phyloP scores from a whole-genome alignment of 139 green algal genomes.

The Coccomyxa sp. region DNA sequence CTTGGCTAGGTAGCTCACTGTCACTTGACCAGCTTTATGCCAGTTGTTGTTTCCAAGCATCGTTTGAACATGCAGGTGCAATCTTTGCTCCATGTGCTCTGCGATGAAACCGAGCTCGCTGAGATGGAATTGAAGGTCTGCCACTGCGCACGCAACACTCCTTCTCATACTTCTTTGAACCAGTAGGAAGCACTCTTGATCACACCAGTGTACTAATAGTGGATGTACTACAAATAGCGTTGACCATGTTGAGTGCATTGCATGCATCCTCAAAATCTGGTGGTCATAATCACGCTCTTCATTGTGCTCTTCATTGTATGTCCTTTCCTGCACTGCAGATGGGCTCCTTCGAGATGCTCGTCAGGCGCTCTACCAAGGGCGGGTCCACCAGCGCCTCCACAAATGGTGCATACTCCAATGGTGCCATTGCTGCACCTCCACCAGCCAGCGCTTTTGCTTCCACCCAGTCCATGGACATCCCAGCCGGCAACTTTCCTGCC shows the following conservation, averaged over 20 bases:
- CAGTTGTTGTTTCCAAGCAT: too few relatives aligned
- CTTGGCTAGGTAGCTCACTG: too few relatives aligned
- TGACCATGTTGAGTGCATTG: background rate
- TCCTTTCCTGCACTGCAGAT: constrained; percentile 38
- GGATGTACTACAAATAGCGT: background rate
- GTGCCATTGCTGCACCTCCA: background rate
- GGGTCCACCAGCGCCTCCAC: background rate
- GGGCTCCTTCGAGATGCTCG: constrained; percentile 65
- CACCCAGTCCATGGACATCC: background rate
- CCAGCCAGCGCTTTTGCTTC: background rate
- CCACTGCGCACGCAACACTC: too few relatives aligned
- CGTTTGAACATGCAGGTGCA: constrained; percentile 53
- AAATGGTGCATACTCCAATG: background rate
- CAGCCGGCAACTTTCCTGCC: background rate
- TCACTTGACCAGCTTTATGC: too few relatives aligned
- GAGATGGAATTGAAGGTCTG: constrained; percentile 77
- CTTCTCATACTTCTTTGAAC: too few relatives aligned
- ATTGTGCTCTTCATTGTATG: background rate
- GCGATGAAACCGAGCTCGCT: constrained; percentile 78
- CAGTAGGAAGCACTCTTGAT: background rate
- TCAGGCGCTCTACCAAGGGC: constrained; percentile 36
- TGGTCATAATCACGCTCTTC: background rate
- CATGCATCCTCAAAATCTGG: background rate
- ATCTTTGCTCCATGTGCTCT: constrained; percentile 62
- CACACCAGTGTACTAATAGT: background rate